Evolutionary conservation across 2,329 filamentous ascomycete genomes (phyloP).

Genomic region (Calonectria hawksworthii): DNA sequence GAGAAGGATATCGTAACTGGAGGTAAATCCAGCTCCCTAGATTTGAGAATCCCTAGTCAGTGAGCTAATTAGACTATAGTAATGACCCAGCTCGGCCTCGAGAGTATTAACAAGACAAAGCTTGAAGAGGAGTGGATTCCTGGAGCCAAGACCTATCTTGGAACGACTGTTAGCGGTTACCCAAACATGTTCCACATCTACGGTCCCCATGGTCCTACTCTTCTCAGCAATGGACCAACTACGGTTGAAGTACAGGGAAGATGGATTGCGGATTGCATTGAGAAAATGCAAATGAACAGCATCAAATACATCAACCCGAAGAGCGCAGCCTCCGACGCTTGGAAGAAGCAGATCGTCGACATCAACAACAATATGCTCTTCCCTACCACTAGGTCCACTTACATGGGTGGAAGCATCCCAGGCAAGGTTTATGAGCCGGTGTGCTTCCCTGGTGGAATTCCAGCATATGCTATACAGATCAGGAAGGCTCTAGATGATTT

Average conservation of each 20-base stretch:
- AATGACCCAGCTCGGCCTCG: slow-evolving; percentile 61
- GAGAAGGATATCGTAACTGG: slow-evolving; percentile 52
- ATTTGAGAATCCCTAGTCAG: fast-evolving
- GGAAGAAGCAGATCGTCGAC: slow-evolving; percentile 64
- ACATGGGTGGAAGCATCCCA: slow-evolving; percentile 69
- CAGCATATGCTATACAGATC: slow-evolving; percentile 48
- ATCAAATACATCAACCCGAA: slow-evolving; percentile 67
- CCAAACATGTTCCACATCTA: slow-evolving; percentile 69
- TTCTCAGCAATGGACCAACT: slow-evolving; percentile 69
- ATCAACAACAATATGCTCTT: slow-evolving; percentile 63
- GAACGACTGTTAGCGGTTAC: slow-evolving; percentile 58
- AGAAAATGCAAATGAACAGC: slow-evolving; percentile 59
- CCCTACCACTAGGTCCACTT: slow-evolving; percentile 64
- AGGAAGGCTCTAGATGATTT: slow-evolving; percentile 35
- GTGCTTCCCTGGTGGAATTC: slow-evolving; percentile 60
- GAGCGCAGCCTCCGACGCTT: slow-evolving; percentile 59
- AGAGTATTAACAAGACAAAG: slow-evolving; percentile 54
- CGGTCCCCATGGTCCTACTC: slow-evolving; percentile 69
- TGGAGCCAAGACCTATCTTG: slow-evolving; percentile 60
- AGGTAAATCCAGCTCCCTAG: slow-evolving; percentile 40
- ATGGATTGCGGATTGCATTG: slow-evolving; percentile 67
- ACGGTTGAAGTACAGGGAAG: slow-evolving; percentile 68
- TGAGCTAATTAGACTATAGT: slow-evolving; percentile 38
- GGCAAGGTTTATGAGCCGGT: slow-evolving; percentile 67
- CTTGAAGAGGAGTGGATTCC: slow-evolving; percentile 59